A percentile compares a stretch with the other conserved stretches of the same genome.
Conservation (phyloP, 1,284 basidiomycete species). For the Coniferiporia sulphurascens region DNA sequence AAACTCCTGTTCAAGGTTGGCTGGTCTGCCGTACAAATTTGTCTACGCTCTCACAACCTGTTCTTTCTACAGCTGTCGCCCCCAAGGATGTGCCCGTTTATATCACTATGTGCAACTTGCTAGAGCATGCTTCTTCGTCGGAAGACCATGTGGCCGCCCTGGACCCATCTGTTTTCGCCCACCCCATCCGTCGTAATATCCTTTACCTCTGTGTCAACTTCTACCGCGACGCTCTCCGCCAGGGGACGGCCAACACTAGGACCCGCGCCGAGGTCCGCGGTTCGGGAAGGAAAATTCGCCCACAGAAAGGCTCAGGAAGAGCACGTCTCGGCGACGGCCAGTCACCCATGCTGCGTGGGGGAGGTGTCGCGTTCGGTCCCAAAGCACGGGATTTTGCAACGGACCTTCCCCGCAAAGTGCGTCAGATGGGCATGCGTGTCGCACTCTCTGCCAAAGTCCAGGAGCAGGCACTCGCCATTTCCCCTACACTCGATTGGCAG, state of each 20-base stretch:
- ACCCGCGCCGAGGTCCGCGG: constrained; percentile 86
- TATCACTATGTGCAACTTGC: constrained; percentile 53
- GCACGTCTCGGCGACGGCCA: constrained; percentile 89
- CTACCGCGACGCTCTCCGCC: constrained; percentile 82
- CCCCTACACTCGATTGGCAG: constrained; percentile 68
- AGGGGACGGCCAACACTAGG: constrained; percentile 90
- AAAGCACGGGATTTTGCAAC: constrained; percentile 90
- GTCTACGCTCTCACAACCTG: constrained; percentile 30
- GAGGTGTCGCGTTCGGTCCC: constrained; percentile 89
- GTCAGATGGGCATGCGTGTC: constrained; percentile 89
- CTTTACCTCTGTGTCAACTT: constrained; percentile 92
- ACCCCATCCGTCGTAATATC: constrained; percentile 86
- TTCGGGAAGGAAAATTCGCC: constrained; percentile 84
- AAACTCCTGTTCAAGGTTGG: neutral
- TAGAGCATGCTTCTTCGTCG: constrained; percentile 34
- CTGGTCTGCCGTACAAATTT: neutral
- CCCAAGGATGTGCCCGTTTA: constrained; percentile 33
- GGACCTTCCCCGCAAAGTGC: constrained; percentile 84
- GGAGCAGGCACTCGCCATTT: constrained; percentile 72
- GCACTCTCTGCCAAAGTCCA: constrained; percentile 80
- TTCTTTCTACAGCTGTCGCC: constrained; percentile 20
- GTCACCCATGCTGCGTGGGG: constrained; percentile 87
- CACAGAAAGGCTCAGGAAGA: constrained; percentile 88
- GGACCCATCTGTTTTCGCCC: constrained; percentile 80
- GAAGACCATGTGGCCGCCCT: constrained; percentile 62